Evolutionary conservation across 1,139 yeast genomes (phyloP), one percentile per base, ranked within the genome.

Genomic region (Scheffersomyces titani): DNA sequence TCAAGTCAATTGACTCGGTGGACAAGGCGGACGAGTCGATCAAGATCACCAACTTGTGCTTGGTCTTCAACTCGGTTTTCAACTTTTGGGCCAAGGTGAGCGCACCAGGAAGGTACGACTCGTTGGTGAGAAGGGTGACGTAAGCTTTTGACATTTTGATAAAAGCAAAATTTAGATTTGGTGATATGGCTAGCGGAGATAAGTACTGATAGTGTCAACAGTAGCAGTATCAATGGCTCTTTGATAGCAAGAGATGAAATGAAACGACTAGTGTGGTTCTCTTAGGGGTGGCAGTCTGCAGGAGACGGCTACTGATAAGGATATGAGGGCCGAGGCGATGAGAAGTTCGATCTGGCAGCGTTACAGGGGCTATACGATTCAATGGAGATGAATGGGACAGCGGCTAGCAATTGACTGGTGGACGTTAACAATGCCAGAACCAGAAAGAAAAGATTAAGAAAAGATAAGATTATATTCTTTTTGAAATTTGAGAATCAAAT

Each of bases 81-180:
- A 73, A 64, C 30, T 67, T 62, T 21, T 63, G 60, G 5, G 69
- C 76, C 49, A 73, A 64, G 11, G 71, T 68, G 30, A 73, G 63
- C 3, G 70, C 74, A n/a, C 77, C 77, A 1, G 76, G 69, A 40
- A 72, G 64, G 57, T 73, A 73, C 11, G 70, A 60, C 55, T 72
- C 73, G 54, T 65, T 65, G 36, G 74, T 66, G 52, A 73, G 64
- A 18, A 73, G 66, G n/a, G 77, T 73, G 45, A 68, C 68, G 57
- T 65, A 73, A 11, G 76, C 76, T 11, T 46, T 46, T n/a, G 67
- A 54, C 68, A 66, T 65, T 54, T n/a, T 44, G n/a, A 5, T 9
- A 16, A 16, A 21, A 18, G 24, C 3, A 48, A 21, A 16, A 9
- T 30, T 9, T 13, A 9, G n/a, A n/a, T n/a, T n/a, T n/a, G n/a